Conservation (phyloP, 768 basidiomycete genomes). For the Phaeotremella fagi region DNA sequence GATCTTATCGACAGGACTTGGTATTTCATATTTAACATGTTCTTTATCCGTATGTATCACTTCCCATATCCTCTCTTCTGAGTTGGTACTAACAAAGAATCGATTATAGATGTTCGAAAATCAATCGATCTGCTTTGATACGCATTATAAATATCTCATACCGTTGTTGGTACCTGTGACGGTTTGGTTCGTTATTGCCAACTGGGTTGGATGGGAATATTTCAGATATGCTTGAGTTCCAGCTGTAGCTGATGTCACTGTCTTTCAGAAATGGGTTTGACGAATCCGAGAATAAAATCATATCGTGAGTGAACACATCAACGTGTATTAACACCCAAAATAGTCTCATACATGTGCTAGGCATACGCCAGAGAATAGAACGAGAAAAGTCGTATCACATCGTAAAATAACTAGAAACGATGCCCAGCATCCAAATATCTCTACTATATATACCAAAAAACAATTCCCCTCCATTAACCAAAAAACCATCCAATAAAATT, state of each 20-base stretch:
- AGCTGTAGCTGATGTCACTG: too few species aligned
- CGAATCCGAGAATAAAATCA: too few species aligned
- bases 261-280: too few species aligned
- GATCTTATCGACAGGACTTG: too few species aligned
- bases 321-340: not conserved
- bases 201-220: conserved; percentile 99
- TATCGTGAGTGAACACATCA: not conserved
- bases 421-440: not conserved
- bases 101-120: not conserved
- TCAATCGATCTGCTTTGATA: conserved; percentile 53
- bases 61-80: too few species aligned
- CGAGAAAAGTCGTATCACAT: not conserved
- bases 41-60: too few species aligned
- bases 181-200: conserved; percentile 88
- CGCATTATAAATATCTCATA: conserved; percentile 83
- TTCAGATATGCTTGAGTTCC: conserved; percentile 83
- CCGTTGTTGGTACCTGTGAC: conserved; percentile 74
- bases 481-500: too few species aligned
- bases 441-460: not conserved
- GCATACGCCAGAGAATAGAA: not conserved
- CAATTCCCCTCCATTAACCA: not conserved
- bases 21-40: too few species aligned
- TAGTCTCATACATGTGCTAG: too few species aligned
- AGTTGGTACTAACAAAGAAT: too few species aligned
- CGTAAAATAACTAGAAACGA: not conserved